Base-by-base conservation (phyloP, 2,329 filamentous ascomycete species). In the Clarireedia paspali region DNA sequence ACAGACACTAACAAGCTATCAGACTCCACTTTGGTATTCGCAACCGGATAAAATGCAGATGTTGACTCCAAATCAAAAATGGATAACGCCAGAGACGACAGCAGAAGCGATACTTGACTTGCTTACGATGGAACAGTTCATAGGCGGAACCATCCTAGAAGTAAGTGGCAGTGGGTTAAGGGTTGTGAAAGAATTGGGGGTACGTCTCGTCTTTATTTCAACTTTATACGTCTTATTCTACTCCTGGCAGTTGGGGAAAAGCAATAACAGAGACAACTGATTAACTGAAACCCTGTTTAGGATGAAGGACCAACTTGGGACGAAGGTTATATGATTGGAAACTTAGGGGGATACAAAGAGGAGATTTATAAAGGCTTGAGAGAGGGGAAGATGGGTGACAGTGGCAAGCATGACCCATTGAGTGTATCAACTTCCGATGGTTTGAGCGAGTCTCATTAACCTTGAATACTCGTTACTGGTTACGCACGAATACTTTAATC, bases 91-190 rank as follows among this genome's bases (percentile, higher is more conserved):
- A 0, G 56, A 70, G 2, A 70, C 72, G 53, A 72, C 76, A 0
- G 75, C 75, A 1, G 27, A 49, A 23, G 52, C 46, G 5, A 54
- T 54, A 36, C 15, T 49, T 3, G 52, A 42, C 17, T 12, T 70
- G 14, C 63, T 73, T 1, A 68, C 73, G 54, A 62, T 65, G 0
- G 66, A 65, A 0, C 59, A 66, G 2, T 55, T 70, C 20, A 62
- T 64, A 0, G 74, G 73, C 6, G 75, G 75, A 0, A 73, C 72
- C 0, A 61, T 77, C 0, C 47, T 77, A 2, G 75, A 77, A 60
- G 70, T 77, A 7, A 72, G 70, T 26, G 45, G 52, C 24, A 24
- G 14, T 50, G 36, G 0, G 66, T 66, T 47, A 57, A 67, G 0
- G 57, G 60, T 54, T 36, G 52, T 54, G 6, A 30, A 50, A 26